Percentiles rank a stretch among this genome's conserved stretches.
Evolutionary conservation across 2,329 filamentous ascomycete species (phyloP).

Genomic region (Ceratocystis destructans): DNA sequence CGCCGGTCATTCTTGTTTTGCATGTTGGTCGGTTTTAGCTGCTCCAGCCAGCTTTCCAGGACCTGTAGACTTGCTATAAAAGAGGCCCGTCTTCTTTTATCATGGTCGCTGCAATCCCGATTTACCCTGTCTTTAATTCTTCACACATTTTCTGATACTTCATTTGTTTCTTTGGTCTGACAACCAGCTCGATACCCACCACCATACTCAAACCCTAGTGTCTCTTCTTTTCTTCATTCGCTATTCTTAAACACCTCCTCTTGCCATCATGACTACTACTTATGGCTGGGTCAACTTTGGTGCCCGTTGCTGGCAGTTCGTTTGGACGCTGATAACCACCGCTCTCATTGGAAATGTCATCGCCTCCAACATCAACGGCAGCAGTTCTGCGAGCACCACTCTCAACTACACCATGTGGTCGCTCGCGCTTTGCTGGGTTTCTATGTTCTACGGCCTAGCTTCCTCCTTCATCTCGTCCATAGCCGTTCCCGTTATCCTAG

Average conservation of each 20-base stretch:
- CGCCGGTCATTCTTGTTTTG: not conserved
- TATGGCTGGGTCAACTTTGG: constrained; percentile 29
- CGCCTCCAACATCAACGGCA: constrained; percentile 34
- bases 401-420: constrained; percentile 59
- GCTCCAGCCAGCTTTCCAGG: not conserved
- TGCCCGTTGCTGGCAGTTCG: constrained; percentile 37
- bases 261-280: constrained; percentile 26
- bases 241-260: not conserved
- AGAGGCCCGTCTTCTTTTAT: not conserved
- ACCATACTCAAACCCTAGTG: not conserved
- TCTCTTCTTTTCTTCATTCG: not conserved
- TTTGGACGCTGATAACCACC: constrained; percentile 40
- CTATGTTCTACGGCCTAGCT: constrained; percentile 47
- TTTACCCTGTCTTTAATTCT: not conserved
- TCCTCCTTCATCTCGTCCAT: constrained; percentile 41
- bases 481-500: constrained; percentile 37
- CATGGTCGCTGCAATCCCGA: not conserved
- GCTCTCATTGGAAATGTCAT: constrained; percentile 47
- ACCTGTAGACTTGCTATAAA: not conserved
- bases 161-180: no score
- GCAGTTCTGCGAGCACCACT: constrained; percentile 32
- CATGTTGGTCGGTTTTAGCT: not conserved
- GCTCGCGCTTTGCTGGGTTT: constrained; percentile 50
- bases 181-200: not conserved
- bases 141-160: no score